A percentile compares a stretch with the other conserved stretches of the same genome.
Conservation (phyloP, 164 flowering plant genomes). For the Vitis rupestris region DNA sequence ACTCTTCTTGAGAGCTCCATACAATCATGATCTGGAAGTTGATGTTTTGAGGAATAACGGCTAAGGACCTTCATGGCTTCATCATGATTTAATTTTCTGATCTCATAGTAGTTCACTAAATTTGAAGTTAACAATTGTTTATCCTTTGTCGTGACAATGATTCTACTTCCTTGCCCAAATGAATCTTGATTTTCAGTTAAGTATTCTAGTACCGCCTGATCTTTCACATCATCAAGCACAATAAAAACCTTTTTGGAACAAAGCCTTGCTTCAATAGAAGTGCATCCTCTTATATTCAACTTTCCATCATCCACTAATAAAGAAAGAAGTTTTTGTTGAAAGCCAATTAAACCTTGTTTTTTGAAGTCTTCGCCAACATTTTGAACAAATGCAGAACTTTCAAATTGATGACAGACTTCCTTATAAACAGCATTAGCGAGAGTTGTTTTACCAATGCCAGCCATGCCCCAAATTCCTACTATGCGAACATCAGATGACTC, state of each 20-base stretch:
- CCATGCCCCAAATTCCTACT: too few species aligned
- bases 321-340: too few species aligned
- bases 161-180: conserved; percentile 8
- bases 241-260: background rate
- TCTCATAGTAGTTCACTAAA: background rate
- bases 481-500: too few species aligned
- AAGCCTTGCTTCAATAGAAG: background rate
- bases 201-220: background rate
- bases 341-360: too few species aligned
- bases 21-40: background rate
- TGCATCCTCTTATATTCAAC: background rate
- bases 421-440: too few species aligned
- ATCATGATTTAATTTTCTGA: background rate
- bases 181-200: conserved; percentile 3
- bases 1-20: background rate
- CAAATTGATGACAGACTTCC: too few species aligned
- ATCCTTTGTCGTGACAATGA: conserved; percentile 9
- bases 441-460: too few species aligned
- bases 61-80: background rate
- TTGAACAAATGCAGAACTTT: too few species aligned
- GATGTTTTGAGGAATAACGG: background rate
- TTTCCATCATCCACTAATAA: background rate
- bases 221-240: conserved; percentile 8
- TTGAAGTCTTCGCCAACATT: too few species aligned
- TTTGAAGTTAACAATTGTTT: background rate